Evolutionary conservation across 1,139 yeast species (phyloP).

Genomic region (Schwanniomyces etchellsii): DNA sequence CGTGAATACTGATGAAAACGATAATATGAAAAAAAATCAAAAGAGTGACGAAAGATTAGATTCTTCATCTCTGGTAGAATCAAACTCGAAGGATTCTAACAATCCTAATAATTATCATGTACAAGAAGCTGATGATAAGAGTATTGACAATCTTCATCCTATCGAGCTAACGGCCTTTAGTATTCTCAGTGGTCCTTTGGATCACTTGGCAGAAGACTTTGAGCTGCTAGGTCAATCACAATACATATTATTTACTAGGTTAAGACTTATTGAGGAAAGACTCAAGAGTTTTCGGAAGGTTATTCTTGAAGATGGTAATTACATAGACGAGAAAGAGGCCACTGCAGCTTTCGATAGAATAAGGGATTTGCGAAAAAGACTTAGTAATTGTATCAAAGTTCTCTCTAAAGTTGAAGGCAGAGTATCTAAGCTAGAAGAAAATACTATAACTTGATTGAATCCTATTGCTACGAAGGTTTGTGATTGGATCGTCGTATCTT

Average conservation of each 20-base stretch:
- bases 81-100: too few species aligned
- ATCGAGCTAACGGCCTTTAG: conserved; percentile 54
- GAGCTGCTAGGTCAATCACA: conserved; percentile 55
- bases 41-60: too few species aligned
- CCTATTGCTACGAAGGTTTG: too few species aligned
- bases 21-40: neutral
- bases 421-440: conserved; percentile 11
- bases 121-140: too few species aligned
- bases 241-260: conserved; percentile 43
- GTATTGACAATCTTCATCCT: conserved; percentile 42
- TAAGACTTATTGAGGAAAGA: conserved; percentile 37
- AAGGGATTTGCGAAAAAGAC: conserved; percentile 24
- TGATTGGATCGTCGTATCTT: too few species aligned
- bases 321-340: conserved; percentile 18
- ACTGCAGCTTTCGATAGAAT: conserved; percentile 27
- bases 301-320: conserved; percentile 11
- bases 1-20: too few species aligned
- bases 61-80: too few species aligned
- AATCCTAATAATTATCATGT: too few species aligned
- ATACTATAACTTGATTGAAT: too few species aligned
- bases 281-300: conserved; percentile 20
- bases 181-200: conserved; percentile 48
- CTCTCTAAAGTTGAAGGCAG: conserved; percentile 31
- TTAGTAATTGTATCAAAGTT: conserved; percentile 24
- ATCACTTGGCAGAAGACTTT: conserved; percentile 44